phyloP scores from a whole-genome alignment of 257 asterid species.

The Scutellaria baicalensis region DNA sequence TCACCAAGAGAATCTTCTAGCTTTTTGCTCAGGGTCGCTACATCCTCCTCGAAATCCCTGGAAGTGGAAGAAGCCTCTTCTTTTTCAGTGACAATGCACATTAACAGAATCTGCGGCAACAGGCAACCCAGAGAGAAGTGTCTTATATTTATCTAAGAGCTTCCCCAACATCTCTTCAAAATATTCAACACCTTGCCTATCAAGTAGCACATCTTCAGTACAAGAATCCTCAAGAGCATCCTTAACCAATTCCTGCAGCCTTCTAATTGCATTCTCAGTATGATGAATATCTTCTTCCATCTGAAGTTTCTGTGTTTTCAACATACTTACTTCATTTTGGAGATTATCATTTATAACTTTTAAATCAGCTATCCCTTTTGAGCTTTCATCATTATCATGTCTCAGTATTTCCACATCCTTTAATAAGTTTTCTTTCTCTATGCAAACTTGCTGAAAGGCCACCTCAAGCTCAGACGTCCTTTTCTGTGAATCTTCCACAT shows the following conservation, averaged over 20 bases:
- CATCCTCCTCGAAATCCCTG: conserved; percentile 38
- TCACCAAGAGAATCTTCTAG: conserved; percentile 33
- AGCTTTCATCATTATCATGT: conserved; percentile 36
- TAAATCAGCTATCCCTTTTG: conserved; percentile 32
- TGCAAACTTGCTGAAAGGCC: conserved; percentile 43
- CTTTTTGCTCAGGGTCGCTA: conserved; percentile 24
- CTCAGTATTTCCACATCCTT: conserved; percentile 50
- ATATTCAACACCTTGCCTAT: conserved; percentile 40
- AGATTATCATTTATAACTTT: conserved; percentile 37
- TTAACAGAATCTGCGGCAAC: conserved; percentile 29
- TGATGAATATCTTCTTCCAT: conserved; percentile 46
- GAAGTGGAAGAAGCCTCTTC: conserved; percentile 29
- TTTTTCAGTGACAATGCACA: conserved; percentile 29
- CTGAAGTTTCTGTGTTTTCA: conserved; percentile 52
- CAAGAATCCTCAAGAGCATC: conserved; percentile 55
- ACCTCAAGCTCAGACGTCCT: conserved; percentile 54
- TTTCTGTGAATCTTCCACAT: conserved; percentile 54
- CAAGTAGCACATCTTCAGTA: conserved; percentile 35
- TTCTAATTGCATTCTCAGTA: conserved; percentile 45
- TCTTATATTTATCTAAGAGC: conserved; percentile 53
- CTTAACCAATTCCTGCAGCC: conserved; percentile 50
- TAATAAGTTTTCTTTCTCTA: conserved; percentile 59
- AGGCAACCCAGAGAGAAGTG: conserved; percentile 33
- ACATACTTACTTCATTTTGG: conserved; percentile 38
- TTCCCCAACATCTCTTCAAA: conserved; percentile 52